Conservation (phyloP, 371 early-diverging fungal species). For the Nematocida ironsii region DNA sequence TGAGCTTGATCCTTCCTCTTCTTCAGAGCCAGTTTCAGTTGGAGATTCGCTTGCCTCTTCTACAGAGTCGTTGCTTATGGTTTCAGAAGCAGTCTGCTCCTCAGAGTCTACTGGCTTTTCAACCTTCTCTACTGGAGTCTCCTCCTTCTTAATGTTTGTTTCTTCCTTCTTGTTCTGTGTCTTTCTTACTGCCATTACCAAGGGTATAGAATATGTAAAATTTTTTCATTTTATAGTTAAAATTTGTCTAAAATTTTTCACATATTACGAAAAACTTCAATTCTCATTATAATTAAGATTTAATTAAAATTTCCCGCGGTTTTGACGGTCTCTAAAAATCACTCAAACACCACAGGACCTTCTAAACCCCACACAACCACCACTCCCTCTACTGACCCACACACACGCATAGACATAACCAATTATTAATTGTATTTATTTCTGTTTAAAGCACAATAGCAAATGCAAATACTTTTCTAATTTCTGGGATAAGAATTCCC, state of each 20-base stretch:
- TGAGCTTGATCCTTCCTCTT: conserved; percentile 14
- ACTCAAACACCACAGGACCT: too few species aligned
- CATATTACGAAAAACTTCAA: not conserved
- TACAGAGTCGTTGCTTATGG: conserved; percentile 19
- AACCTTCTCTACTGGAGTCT: conserved; percentile 7
- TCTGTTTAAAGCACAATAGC: not conserved
- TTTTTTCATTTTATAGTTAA: conserved; percentile 28
- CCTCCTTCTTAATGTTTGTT: conserved; percentile 26
- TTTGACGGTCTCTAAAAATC: too few species aligned
- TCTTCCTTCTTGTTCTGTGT: conserved; percentile 36
- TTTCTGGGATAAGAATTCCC: conserved; percentile 9
- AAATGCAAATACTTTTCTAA: conserved; percentile 15
- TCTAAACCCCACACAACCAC: too few species aligned
- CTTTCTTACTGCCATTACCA: conserved; percentile 57
- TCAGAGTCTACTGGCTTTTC: conserved; percentile 29
- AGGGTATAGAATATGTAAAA: conserved; percentile 4
- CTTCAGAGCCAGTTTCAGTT: conserved; percentile 37
- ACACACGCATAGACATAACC: not conserved
- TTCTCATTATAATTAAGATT: not conserved
- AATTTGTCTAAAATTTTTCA: conserved; percentile 10
- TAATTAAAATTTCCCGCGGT: too few species aligned
- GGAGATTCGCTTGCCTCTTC: conserved; percentile 16
- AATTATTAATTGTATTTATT: conserved; percentile 3
- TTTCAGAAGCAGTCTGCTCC: conserved; percentile 35
- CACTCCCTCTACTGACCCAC: not conserved